Evolutionary conservation across 1,284 basidiomycete genomes (phyloP).

Genomic region (Stygiomarasmius scandens): DNA sequence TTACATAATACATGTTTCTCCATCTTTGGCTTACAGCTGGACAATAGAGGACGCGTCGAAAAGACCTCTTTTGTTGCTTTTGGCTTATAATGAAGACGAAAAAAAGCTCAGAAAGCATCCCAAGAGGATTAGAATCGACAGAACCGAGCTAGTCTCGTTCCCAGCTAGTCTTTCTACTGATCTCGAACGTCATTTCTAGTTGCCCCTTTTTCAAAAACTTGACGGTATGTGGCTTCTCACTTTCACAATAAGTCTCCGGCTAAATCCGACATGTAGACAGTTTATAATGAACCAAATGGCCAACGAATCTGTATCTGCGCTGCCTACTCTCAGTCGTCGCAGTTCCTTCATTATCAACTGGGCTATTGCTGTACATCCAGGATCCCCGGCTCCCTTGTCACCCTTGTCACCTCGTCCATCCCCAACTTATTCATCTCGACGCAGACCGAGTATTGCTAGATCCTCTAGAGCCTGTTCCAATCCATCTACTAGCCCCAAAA

Average conservation of each 20-base stretch:
- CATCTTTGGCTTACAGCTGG: too few relatives aligned
- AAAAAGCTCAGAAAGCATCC: not conserved
- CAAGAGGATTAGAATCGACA: conserved; percentile 4
- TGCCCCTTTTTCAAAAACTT: not conserved
- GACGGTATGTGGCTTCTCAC: conserved; percentile 10
- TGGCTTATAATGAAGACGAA: conserved; percentile 9
- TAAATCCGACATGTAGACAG: conserved; percentile 5
- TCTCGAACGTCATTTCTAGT: not conserved
- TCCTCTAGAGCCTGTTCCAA: conserved; percentile 16
- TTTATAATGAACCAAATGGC: conserved; percentile 8
- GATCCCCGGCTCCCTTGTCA: conserved; percentile 58
- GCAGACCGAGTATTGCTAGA: conserved; percentile 23
- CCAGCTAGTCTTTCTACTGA: not conserved
- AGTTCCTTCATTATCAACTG: conserved; percentile 54
- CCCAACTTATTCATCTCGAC: conserved; percentile 18
- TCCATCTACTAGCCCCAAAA: conserved; percentile 12
- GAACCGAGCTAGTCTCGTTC: conserved; percentile 9
- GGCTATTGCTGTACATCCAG: conserved; percentile 66
- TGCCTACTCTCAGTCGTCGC: conserved; percentile 18
- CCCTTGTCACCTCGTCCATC: conserved; percentile 41
- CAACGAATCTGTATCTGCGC: conserved; percentile 1
- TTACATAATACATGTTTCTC: too few relatives aligned
- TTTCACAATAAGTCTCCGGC: not conserved
- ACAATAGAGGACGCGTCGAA: too few relatives aligned
- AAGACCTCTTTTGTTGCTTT: conserved; percentile 5